Conservation (phyloP, 2,329 filamentous ascomycete species). For the Aspergillus thermomutatus region DNA sequence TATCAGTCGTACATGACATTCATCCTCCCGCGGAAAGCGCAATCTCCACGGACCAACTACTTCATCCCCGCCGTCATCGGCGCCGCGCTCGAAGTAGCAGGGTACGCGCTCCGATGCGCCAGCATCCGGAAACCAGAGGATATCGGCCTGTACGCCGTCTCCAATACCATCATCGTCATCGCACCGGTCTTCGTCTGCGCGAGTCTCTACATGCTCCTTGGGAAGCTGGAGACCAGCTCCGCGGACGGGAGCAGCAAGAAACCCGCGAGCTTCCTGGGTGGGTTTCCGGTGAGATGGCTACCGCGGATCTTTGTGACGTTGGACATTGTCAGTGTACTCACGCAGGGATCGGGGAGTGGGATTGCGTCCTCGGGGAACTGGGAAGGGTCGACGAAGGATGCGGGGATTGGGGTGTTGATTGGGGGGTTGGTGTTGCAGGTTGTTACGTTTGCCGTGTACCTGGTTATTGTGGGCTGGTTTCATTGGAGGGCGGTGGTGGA, state of each 20-base stretch:
- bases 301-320: constrained; percentile 47
- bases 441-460: constrained; percentile 40
- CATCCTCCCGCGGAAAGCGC: constrained; percentile 39
- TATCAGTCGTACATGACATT: constrained; percentile 42
- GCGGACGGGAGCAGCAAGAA: constrained; percentile 25
- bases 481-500: constrained; percentile 28
- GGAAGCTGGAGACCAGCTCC: constrained; percentile 38
- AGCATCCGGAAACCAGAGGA: constrained; percentile 34
- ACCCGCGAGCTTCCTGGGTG: constrained; percentile 37
- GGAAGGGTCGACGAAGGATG: constrained; percentile 37
- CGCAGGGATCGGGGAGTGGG: constrained; percentile 45
- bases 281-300: constrained; percentile 34
- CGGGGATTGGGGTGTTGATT: constrained; percentile 44
- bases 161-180: constrained; percentile 45
- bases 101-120: constrained; percentile 40
- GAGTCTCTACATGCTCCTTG: constrained; percentile 51
- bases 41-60: constrained; percentile 27
- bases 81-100: constrained; percentile 41
- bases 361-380: constrained; percentile 45
- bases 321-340: constrained; percentile 46
- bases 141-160: constrained; percentile 40
- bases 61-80: constrained; percentile 46
- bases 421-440: constrained; percentile 43
- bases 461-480: constrained; percentile 41
- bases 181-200: constrained; percentile 50